Evolutionary conservation across 768 basidiomycete genomes (phyloP), one percentile per base, ranked within the genome.

Genomic region (Boletus reticulatus): DNA sequence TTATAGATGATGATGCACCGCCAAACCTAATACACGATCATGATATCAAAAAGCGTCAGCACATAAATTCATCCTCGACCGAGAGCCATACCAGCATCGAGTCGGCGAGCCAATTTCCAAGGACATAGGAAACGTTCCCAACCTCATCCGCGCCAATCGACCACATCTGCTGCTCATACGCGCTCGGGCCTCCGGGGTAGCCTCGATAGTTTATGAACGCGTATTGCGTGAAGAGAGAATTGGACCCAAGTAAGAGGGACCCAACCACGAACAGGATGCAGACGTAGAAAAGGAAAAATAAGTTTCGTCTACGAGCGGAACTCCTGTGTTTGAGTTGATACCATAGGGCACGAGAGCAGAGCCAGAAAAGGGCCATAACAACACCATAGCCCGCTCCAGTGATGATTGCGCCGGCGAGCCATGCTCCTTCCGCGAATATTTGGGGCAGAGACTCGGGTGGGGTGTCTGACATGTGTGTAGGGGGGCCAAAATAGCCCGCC

Each of bases 171-270:
- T 67, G 4, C 19, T 64, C 62, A 8, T 53, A 67, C 34, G 24
- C 50, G 55, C 69, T 58, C 50, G 63, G 65, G 20, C 68, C 68
- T 12, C 67, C 70, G 0, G 68, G 50, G 41, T 42, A 69, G 13
- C 64, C 61, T 3, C 70, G 63, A 36, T 71, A 12, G 8, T 70
- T 60, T 41, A 70, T 64, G 37, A 71, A 70, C 17, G 68, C 68
- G 44, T 71, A 13, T 32, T 70, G 68, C 0, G 67, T 70, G 48
- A 69, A 71, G 36, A 58, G 14, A 2, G 68, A 65, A 43, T 61
- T 71, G 49, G 70, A 70, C 24, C 42, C 59, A 7, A 71, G 32
- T 24, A 60, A 63, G 24, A 71, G 60, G 32, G 70, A 55, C 9
- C 70, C 68, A 17, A 67, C 39, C 6, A 49, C 27, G 36, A 70